phyloP scores from a whole-genome alignment of 192 early-diverging fungal genomes.

The Gaertneriomyces sp. region DNA sequence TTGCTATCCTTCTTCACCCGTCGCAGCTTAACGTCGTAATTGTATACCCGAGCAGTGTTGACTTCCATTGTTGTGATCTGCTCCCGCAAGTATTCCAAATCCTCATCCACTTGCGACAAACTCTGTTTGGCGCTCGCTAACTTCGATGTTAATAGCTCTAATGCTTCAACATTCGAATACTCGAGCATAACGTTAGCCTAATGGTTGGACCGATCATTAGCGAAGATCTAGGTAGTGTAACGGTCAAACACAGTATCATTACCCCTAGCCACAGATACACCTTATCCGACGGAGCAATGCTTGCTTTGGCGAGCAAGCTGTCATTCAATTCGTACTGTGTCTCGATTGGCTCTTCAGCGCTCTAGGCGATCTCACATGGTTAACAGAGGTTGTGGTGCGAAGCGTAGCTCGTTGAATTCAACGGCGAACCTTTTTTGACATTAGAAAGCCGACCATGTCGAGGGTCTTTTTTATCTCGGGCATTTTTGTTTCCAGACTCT shows the following conservation, averaged over 20 bases:
- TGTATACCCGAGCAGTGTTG: constrained; percentile 89
- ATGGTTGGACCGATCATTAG: no score
- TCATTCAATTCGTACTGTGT: constrained; percentile 93
- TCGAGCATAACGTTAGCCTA: constrained; percentile 92
- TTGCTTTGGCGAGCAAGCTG: constrained; percentile 85
- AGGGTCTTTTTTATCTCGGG: constrained; percentile 95
- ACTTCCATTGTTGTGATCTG: constrained; percentile 99
- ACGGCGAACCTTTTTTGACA: constrained; percentile 35
- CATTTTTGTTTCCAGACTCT: constrained; percentile 83
- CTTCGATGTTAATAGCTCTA: constrained; percentile 72
- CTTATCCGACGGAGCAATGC: constrained; percentile 63
- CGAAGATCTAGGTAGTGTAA: no score
- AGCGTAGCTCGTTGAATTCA: neutral
- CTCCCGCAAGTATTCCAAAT: constrained; percentile 88
- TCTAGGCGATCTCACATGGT: neutral
- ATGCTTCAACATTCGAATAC: constrained; percentile 85
- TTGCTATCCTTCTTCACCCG: constrained; percentile 19
- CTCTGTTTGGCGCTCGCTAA: constrained; percentile 67
- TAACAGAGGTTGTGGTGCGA: neutral
- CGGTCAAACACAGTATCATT: constrained; percentile 31
- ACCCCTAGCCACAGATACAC: constrained; percentile 95
- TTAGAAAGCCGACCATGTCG: constrained; percentile 77
- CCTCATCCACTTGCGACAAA: constrained; percentile 76
- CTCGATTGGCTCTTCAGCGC: constrained; percentile 52
- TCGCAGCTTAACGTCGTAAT: constrained; percentile 80